phyloP scores from a whole-genome alignment of 345 rosid genomes.

The Pistacia integerrima region DNA sequence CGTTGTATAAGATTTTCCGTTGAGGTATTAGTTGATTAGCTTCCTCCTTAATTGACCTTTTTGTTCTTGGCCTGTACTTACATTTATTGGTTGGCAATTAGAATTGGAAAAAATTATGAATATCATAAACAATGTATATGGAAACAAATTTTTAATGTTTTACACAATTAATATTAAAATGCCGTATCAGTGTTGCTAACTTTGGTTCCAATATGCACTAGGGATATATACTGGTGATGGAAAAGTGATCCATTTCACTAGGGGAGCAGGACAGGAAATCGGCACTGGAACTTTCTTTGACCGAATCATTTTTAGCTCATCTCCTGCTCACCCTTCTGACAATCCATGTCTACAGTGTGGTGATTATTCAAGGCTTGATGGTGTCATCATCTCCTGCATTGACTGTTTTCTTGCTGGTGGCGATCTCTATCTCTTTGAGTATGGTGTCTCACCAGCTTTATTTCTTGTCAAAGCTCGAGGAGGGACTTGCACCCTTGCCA shows the following conservation, averaged over 20 bases:
- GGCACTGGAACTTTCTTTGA: constrained; percentile 67
- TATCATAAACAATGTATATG: background rate
- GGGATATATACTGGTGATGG: constrained; percentile 72
- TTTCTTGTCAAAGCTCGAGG: constrained; percentile 71
- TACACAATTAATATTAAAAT: background rate
- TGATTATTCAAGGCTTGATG: constrained; percentile 41
- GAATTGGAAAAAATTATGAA: background rate
- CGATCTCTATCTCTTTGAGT: constrained; percentile 59
- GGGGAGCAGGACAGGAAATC: constrained; percentile 64
- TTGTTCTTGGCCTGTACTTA: background rate
- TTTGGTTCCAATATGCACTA: constrained; percentile 17
- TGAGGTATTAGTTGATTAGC: background rate
- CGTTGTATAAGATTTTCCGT: background rate
- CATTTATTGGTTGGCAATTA: background rate
- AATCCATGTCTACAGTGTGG: constrained; percentile 62
- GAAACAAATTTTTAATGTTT: no score
- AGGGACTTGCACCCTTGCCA: constrained; percentile 74
- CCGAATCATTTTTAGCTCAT: constrained; percentile 49
- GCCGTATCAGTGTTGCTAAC: background rate
- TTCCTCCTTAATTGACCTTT: background rate
- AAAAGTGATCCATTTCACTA: constrained; percentile 76
- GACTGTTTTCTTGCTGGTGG: constrained; percentile 74
- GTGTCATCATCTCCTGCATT: constrained; percentile 68
- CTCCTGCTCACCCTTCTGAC: constrained; percentile 40
- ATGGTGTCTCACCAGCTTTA: constrained; percentile 42